Conservation (phyloP, 2,329 filamentous ascomycete genomes). For the Neonectria ditissima region DNA sequence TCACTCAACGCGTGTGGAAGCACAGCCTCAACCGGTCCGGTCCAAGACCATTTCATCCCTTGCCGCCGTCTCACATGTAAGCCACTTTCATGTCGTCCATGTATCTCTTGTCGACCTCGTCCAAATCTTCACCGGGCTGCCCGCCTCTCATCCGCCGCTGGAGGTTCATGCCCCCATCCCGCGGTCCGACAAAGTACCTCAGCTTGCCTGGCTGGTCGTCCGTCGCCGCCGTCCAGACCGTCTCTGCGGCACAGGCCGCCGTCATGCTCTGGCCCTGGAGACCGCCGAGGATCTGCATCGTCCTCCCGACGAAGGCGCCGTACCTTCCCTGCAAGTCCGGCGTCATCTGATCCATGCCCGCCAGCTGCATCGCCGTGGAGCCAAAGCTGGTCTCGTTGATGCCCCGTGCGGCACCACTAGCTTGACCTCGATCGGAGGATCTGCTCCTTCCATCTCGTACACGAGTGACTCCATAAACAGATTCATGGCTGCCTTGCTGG, state of each 20-base stretch:
- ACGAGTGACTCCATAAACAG: slow-evolving; percentile 21
- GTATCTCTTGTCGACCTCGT: slow-evolving; percentile 30
- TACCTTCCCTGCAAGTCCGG: slow-evolving; percentile 28
- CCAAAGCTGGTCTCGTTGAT: slow-evolving; percentile 30
- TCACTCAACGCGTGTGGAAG: background rate
- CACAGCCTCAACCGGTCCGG: slow-evolving; percentile 13
- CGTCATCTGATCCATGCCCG: slow-evolving; percentile 35
- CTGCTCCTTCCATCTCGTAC: slow-evolving; percentile 24
- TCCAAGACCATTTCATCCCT: slow-evolving; percentile 2
- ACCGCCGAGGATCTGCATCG: slow-evolving; percentile 31
- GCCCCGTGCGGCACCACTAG: slow-evolving; percentile 23
- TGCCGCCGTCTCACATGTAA: slow-evolving; percentile 28
- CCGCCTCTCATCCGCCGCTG: slow-evolving; percentile 24
- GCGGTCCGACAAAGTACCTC: slow-evolving; percentile 27
- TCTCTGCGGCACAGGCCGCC: slow-evolving; percentile 24
- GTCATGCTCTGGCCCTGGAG: slow-evolving; percentile 35
- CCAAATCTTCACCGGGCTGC: slow-evolving; percentile 8
- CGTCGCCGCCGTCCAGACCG: slow-evolving; percentile 23
- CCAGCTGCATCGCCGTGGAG: slow-evolving; percentile 30
- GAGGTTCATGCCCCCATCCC: slow-evolving; percentile 18
- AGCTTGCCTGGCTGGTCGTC: slow-evolving; percentile 21
- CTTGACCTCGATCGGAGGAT: slow-evolving; percentile 25
- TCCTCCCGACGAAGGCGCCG: slow-evolving; percentile 22
- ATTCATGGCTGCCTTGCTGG: slow-evolving; percentile 36
- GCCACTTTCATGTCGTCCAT: slow-evolving; percentile 32